Evolutionary conservation across 495 filamentous ascomycete species (phyloP), one percentile per base, ranked within the genome.

Genomic region (Neurospora sp.): DNA sequence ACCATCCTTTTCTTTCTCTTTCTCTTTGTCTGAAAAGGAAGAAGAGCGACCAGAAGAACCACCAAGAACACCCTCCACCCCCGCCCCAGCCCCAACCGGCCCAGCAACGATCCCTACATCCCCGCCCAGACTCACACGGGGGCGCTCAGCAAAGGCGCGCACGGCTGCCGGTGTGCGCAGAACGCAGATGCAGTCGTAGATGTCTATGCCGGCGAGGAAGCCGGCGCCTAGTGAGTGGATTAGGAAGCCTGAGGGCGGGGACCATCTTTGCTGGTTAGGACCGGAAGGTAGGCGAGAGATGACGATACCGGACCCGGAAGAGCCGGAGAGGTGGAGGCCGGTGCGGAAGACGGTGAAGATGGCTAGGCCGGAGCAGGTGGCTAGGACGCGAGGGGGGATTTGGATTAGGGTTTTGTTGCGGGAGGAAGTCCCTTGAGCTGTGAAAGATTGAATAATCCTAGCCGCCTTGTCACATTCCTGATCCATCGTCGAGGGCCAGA

Each of bases 311-410:
- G 90, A 91, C 3, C 90, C 90, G 38, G 91, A 91, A 4, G 92
- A 91, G 45, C 92, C 92, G 70, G 91, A 93, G n/a, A 93, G 80
- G 88, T 92, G 93, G 16, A 94, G 83, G 16, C 93, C 93, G 1
- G 91, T 90, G 45, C 93, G 90, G 90, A 94, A 92, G 12, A 90
- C 91, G 0, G 92, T 94, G 83, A 96, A 96, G 79, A 96, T 93
- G 45, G 91, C 92, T 3, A 96, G 82, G 4, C 92, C 93, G 76
- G 92, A 90, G 12, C 90, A 90, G 69, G 89, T 87, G 70, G 87
- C 82, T 48, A 96, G 89, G 4, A 92, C 91, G 75, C 89, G 78
- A 20, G 85, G 78, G 0, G 92, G 93, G 70, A 96, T 94, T 81
- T 92, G 93, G 80, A 93, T 88, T 6, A 94, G 71, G 74, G 69